Evolutionary conservation across 768 basidiomycete genomes (phyloP).

Genomic region (Mycena haematopus): DNA sequence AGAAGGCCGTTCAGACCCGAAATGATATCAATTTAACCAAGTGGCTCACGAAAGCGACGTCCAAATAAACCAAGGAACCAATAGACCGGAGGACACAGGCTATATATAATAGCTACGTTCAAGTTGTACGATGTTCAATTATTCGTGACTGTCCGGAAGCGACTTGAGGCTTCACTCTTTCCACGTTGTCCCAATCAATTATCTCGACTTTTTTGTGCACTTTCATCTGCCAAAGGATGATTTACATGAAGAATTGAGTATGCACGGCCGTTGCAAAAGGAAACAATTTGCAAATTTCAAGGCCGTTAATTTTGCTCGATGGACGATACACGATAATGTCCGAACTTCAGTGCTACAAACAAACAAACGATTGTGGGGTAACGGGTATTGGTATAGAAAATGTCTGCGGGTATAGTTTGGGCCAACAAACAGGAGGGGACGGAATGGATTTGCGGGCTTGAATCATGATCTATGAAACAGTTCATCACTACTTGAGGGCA

Average conservation of each 20-base stretch:
- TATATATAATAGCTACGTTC: no score
- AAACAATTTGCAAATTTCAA: no score
- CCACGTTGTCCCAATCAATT: slow-evolving; percentile 11
- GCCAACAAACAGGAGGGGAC: no score
- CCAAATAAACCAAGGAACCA: no score
- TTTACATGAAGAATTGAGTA: no score
- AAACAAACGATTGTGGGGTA: slow-evolving; percentile 14
- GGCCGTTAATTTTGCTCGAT: not conserved
- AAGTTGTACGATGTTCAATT: no score
- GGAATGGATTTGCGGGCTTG: not conserved
- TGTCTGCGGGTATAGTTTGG: slow-evolving; percentile 11
- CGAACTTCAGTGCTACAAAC: not conserved
- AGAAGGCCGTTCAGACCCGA: slow-evolving; percentile 65
- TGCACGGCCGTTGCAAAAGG: no score
- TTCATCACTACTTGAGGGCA: not conserved
- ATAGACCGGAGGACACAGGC: no score
- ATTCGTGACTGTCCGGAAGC: no score
- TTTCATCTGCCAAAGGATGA: no score
- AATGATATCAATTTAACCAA: slow-evolving; percentile 78
- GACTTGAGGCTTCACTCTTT: slow-evolving; percentile 25
- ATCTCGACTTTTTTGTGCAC: no score
- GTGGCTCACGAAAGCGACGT: slow-evolving; percentile 59
- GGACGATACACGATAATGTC: not conserved
- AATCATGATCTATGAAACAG: not conserved
- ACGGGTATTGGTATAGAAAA: slow-evolving; percentile 21